Conservation (phyloP, 768 basidiomycete species). For the Termitomyces sp. region DNA sequence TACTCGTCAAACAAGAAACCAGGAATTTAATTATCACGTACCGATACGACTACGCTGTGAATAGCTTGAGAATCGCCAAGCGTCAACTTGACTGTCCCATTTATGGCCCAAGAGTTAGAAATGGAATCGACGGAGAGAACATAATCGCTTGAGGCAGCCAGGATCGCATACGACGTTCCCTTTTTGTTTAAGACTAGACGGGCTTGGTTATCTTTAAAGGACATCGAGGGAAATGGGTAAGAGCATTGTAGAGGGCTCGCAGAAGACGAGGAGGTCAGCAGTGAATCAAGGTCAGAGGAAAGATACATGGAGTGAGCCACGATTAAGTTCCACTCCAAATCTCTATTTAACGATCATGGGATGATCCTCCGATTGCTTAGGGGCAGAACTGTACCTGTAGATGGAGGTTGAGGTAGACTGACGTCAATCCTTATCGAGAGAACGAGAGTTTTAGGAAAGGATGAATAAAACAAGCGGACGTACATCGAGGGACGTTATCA, state of each 20-base stretch:
- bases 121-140: constrained; percentile 31
- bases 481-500: constrained; percentile 6
- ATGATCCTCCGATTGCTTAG: background rate
- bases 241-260: constrained; percentile 11
- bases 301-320: constrained; percentile 12
- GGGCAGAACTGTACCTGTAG: background rate
- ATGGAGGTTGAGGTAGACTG: constrained; percentile 5
- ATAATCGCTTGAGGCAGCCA: constrained; percentile 43
- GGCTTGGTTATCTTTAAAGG: background rate
- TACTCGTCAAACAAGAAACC: background rate
- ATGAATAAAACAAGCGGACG: background rate
- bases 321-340: background rate
- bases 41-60: constrained; percentile 45
- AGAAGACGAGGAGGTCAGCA: constrained; percentile 18
- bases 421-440: background rate
- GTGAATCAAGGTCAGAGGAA: constrained; percentile 1
- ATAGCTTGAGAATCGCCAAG: constrained; percentile 39
- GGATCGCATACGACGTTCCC: constrained; percentile 41
- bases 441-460: background rate
- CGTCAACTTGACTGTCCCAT: constrained; percentile 31
- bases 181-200: constrained; percentile 15
- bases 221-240: background rate
- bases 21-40: constrained; percentile 19
- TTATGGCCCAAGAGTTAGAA: constrained; percentile 11
- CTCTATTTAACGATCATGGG: constrained; percentile 1